phyloP scores from a whole-genome alignment of 768 basidiomycete genomes.

The Suillus discolor region DNA sequence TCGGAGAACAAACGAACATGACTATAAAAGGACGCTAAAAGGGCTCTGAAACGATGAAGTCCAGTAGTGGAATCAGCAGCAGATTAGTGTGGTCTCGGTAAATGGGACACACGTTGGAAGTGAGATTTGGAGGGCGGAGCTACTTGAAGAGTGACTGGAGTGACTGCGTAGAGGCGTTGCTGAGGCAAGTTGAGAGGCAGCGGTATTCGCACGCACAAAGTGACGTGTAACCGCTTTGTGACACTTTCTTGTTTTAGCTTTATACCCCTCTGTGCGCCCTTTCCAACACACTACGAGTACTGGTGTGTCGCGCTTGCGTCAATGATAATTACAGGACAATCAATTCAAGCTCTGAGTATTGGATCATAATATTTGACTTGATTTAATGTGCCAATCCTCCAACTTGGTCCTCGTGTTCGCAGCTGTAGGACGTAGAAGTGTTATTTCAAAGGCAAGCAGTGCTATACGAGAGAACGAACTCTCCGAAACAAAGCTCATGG shows the following conservation, averaged over 20 bases:
- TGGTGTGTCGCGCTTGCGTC: background rate
- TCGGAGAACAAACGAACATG: constrained; percentile 29
- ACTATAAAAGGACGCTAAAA: constrained; percentile 6
- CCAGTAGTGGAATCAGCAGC: background rate
- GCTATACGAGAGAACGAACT: background rate
- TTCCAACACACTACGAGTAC: background rate
- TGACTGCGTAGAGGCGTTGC: constrained; percentile 17
- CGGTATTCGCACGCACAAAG: constrained; percentile 17
- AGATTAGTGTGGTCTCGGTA: background rate
- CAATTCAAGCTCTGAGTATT: too few relatives aligned
- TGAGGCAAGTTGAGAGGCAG: constrained; percentile 6
- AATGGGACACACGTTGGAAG: constrained; percentile 22
- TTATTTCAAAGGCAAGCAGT: background rate
- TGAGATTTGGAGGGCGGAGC: constrained; percentile 16
- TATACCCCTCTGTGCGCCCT: background rate
- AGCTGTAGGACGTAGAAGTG: background rate
- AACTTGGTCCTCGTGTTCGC: background rate
- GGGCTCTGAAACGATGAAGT: background rate
- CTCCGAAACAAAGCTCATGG: too few relatives aligned
- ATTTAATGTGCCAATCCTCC: background rate
- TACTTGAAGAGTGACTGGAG: constrained; percentile 25
- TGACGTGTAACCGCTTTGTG: constrained; percentile 23
- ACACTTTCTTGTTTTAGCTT: constrained; percentile 2
- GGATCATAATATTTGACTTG: background rate
- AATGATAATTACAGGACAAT: background rate